These are phyloP conservation scores for Mallotus repandus DNA, from an alignment of 441 rosid genomes.

Conservation along the genomic window DNA sequence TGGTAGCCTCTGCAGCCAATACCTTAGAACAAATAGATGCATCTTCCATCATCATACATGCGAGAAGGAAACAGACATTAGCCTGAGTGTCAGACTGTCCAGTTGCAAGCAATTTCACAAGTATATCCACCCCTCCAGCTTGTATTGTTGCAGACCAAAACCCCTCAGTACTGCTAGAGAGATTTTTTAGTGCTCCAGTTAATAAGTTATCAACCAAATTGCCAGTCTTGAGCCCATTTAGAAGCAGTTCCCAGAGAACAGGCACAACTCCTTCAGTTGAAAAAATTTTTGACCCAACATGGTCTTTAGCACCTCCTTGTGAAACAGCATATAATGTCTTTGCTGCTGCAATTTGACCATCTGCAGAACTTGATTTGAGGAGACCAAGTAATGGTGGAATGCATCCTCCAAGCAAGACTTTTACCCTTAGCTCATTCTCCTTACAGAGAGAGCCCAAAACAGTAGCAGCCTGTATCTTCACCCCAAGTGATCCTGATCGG, in stretches of 20 bases:
- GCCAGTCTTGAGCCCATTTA: slow-evolving; percentile 72
- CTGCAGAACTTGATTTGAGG: slow-evolving; percentile 94
- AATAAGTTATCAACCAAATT: slow-evolving; percentile 83
- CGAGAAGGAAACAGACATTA: slow-evolving; percentile 95
- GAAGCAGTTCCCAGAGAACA: slow-evolving; percentile 85
- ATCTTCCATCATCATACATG: slow-evolving; percentile 96
- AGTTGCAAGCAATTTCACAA: slow-evolving; percentile 85
- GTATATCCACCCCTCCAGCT: slow-evolving; percentile 98
- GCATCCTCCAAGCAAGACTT: slow-evolving; percentile 99
- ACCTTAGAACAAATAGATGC: slow-evolving; percentile 85
- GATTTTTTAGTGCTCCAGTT: slow-evolving; percentile 94
- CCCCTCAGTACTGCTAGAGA: slow-evolving; percentile 91
- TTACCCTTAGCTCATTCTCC: slow-evolving; percentile 98
- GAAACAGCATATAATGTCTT: slow-evolving; percentile 97
- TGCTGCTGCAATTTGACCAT: slow-evolving; percentile 98
- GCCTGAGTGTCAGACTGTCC: slow-evolving; percentile 88
- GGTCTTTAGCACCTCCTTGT: slow-evolving; percentile 95
- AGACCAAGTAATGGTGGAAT: slow-evolving; percentile 99
- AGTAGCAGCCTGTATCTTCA: slow-evolving; percentile 96
- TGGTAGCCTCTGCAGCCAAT: slow-evolving; percentile 85
- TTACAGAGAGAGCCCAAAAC: slow-evolving; percentile 97
- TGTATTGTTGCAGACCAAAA: slow-evolving; percentile 89
- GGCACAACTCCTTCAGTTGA: slow-evolving; percentile 99
- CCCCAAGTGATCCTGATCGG: slow-evolving; percentile 93
- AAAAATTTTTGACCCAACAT: slow-evolving; percentile 98